Conservation (phyloP, 331 rosid species). For the Acacia pycnantha region DNA sequence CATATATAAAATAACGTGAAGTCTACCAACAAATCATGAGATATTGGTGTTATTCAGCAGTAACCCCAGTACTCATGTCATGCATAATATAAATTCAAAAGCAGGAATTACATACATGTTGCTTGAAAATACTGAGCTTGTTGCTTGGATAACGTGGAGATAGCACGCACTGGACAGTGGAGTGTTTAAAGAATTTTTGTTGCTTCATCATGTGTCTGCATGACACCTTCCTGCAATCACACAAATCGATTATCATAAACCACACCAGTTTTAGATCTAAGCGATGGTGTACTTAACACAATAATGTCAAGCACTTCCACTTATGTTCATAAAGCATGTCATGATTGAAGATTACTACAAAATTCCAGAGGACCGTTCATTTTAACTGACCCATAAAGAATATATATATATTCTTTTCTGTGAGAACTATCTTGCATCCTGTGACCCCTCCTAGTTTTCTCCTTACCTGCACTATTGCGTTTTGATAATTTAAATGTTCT, state of each 20-base stretch:
- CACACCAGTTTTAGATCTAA: neutral
- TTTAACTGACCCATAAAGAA: neutral
- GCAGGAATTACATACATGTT: conserved; percentile 50
- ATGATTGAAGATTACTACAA: neutral
- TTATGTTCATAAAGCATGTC: neutral
- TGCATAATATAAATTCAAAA: neutral
- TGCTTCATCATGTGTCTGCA: conserved; percentile 83
- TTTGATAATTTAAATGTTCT: neutral
- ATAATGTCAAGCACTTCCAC: conserved; percentile 9
- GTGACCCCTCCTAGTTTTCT: neutral
- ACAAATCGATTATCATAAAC: conserved; percentile 13
- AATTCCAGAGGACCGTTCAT: neutral
- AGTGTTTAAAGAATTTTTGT: conserved; percentile 66
- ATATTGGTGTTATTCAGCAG: neutral
- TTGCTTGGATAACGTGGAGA: conserved; percentile 83
- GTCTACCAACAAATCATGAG: conserved; percentile 2
- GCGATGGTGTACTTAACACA: neutral
- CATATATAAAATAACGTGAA: neutral
- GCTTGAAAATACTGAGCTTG: conserved; percentile 80
- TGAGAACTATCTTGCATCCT: neutral
- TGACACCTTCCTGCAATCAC: conserved; percentile 72
- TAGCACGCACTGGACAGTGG: conserved; percentile 72
- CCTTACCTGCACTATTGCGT: neutral
- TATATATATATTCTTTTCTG: too few species aligned
- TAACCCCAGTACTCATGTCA: neutral